phyloP scores from a whole-genome alignment of 2,329 filamentous ascomycete genomes.

The Neopestalotiopsis sp. region DNA sequence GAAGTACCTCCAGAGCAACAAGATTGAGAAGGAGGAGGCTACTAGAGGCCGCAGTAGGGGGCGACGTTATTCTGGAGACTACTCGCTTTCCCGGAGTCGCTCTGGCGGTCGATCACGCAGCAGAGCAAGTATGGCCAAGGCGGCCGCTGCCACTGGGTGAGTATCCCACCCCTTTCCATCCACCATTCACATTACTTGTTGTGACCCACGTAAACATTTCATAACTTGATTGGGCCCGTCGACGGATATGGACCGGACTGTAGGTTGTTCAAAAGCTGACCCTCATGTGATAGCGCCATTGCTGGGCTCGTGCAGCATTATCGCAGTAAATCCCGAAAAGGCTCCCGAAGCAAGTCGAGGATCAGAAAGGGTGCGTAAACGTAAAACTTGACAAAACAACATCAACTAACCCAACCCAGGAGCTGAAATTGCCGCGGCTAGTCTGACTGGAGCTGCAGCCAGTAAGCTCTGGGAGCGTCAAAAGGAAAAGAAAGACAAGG shows the following conservation, averaged over 20 bases:
- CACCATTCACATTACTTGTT: too few relatives aligned
- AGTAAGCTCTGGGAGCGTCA: constrained; percentile 66
- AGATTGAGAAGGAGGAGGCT: constrained; percentile 64
- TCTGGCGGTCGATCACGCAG: constrained; percentile 42
- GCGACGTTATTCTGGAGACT: constrained; percentile 49
- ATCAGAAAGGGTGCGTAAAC: constrained; percentile 46
- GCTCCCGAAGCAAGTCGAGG: constrained; percentile 45
- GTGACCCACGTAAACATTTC: background rate
- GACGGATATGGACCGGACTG: background rate
- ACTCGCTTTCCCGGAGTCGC: constrained; percentile 52
- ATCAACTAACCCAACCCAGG: constrained; percentile 29
- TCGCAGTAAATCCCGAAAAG: constrained; percentile 54
- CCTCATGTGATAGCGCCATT: constrained; percentile 47
- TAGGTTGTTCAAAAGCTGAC: background rate
- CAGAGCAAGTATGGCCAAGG: constrained; percentile 53
- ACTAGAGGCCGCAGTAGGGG: constrained; percentile 61
- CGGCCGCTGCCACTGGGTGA: constrained; percentile 58
- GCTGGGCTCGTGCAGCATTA: constrained; percentile 64
- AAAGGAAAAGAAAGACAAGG: constrained; percentile 60
- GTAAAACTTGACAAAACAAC: background rate
- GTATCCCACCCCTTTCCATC: constrained; percentile 8
- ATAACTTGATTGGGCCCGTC: background rate
- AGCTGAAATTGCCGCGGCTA: constrained; percentile 66
- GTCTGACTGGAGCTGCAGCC: constrained; percentile 64
- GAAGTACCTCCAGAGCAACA: constrained; percentile 67